Evolutionary conservation across 2,329 filamentous ascomycete genomes (phyloP), one percentile per base, ranked within the genome.

Genomic region (Fusarium fujikuroi): DNA sequence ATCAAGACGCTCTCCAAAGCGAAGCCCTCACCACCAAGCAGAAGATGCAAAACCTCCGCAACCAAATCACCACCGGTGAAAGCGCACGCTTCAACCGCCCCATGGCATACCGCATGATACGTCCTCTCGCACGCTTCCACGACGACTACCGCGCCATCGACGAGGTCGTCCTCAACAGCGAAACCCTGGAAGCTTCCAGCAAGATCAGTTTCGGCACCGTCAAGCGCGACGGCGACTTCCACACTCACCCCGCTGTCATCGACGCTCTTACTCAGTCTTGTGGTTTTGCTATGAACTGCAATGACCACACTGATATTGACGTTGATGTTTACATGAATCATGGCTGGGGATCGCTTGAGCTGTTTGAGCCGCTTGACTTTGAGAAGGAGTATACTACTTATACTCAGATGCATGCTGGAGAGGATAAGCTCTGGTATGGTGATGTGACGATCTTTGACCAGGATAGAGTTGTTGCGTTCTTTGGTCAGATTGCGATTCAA

Each of bases 391-490:
- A 76, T 14, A 71, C 50, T 7, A 73, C 74, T 2, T 76, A 76
- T 7, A 76, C 74, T 0, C 74, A 72, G 23, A 76, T 75, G 74
- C 36, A 34, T 1, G 65, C 60, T 15, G 74, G 74, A 1, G 28
- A 70, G 7, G 74, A 75, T 3, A 69, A 72, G 43, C 74, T 70
- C 2, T 73, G 69, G 68, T 60, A 69, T 36, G 88, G 88, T 47
- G 87, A 90, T 70, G 86, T 85, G 15, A 88, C 88, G 69, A 80
- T 89, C 71, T 88, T 89, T 63, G 86, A 89, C 32, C 84, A 85
- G 43, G 86, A 87, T 39, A 81, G 78, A 59, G 82, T 88, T 42
- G 84, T 88, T 5, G 87, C 74, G 0, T 74, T 63, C 50, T 74
- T 76, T 36, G 74, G 70, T 1, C 70, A 74, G 49, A 76, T 75